Evolutionary conservation across 768 basidiomycete genomes (phyloP).

Genomic region (Suillus decipiens): DNA sequence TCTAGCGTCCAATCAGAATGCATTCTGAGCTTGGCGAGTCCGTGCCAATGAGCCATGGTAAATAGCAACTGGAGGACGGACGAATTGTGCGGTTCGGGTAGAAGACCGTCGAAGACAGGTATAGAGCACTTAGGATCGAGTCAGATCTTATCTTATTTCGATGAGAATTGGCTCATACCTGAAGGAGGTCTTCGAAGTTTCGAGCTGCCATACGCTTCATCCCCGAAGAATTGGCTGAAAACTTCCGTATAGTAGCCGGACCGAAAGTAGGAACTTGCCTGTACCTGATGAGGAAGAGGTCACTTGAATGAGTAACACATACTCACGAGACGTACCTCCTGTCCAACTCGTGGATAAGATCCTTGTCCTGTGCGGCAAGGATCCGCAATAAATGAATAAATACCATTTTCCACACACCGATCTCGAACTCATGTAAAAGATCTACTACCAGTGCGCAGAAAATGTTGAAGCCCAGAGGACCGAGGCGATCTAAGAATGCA

Average conservation of each 20-base stretch:
- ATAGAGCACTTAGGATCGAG: too few relatives aligned
- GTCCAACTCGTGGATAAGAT: not conserved
- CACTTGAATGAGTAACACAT: not conserved
- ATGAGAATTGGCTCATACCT: conserved; percentile 13
- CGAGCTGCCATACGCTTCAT: conserved; percentile 28
- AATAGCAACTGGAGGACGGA: too few relatives aligned
- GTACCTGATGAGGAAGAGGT: not conserved
- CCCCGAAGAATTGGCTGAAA: not conserved
- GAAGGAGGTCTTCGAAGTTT: conserved; percentile 40
- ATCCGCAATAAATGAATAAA: conserved; percentile 31
- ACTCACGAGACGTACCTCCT: not conserved
- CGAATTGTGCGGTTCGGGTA: too few relatives aligned
- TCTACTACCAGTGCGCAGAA: conserved; percentile 26
- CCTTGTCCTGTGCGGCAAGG: not conserved
- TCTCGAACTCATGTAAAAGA: conserved; percentile 31
- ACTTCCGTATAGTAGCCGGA: not conserved
- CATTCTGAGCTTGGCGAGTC: not conserved
- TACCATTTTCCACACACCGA: conserved; percentile 30
- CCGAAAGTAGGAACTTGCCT: not conserved
- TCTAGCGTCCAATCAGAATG: not conserved
- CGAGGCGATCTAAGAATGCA: conserved; percentile 25
- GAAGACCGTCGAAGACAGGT: too few relatives aligned
- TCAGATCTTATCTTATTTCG: not conserved
- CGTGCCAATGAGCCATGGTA: too few relatives aligned
- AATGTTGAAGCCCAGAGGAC: conserved; percentile 21